These are phyloP conservation scores for Fagopyrum esculentum DNA, from an alignment of 148 eudicot species.

Conservation along the genomic window DNA sequence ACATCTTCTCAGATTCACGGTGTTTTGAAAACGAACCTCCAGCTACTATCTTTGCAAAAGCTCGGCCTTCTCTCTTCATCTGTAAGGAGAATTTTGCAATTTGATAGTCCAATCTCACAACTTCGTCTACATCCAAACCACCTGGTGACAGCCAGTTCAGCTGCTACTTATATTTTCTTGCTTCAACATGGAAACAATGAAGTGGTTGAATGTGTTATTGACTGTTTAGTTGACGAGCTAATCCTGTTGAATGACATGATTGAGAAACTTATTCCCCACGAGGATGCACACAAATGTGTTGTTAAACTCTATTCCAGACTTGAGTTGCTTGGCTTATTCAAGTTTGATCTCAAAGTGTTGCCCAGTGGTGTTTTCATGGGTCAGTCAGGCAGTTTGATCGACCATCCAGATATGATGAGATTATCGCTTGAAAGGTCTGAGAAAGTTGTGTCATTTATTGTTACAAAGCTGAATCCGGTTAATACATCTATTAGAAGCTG, in stretches of 20 bases:
- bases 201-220: conserved; percentile 63
- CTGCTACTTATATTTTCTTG: conserved; percentile 86
- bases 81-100: conserved; percentile 56
- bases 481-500: conserved; percentile 23
- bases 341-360: conserved; percentile 74
- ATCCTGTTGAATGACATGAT: conserved; percentile 44
- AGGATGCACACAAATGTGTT: conserved; percentile 16
- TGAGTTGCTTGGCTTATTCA: conserved; percentile 67
- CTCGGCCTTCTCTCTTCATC: conserved; percentile 74
- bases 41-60: conserved; percentile 81
- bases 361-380: conserved; percentile 55
- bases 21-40: conserved; percentile 92
- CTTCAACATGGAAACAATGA: conserved; percentile 79
- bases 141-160: conserved; percentile 74
- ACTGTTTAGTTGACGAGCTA: conserved; percentile 57
- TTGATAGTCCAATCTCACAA: conserved; percentile 70
- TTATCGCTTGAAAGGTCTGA: conserved; percentile 56
- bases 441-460: conserved; percentile 36
- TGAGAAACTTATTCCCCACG: conserved; percentile 18
- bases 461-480: conserved; percentile 50
- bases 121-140: conserved; percentile 91
- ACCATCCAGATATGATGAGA: conserved; percentile 43
- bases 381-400: conserved; percentile 33
- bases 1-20: conserved; percentile 88
- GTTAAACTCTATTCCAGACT: conserved; percentile 36